These are phyloP conservation scores for Syzygium aqueum DNA, from an alignment of 345 rosid genomes.

Conservation along the genomic window DNA sequence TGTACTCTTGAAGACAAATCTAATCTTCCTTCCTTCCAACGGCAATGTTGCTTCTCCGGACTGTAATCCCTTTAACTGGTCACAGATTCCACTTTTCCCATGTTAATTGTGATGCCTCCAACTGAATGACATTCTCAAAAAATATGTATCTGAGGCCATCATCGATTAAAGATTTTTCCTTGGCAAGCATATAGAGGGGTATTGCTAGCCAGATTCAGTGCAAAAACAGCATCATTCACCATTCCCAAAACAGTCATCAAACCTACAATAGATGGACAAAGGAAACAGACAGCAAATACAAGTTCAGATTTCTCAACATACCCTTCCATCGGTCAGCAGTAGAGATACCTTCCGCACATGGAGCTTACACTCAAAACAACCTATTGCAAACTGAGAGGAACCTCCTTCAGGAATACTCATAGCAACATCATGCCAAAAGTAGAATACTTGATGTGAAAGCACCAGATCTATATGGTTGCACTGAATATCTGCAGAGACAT, in stretches of 20 bases:
- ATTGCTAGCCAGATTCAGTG: background rate
- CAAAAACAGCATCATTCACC: background rate
- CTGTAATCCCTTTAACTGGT: background rate
- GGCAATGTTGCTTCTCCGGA: background rate
- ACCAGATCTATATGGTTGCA: slow-evolving; percentile 51
- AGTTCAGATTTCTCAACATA: slow-evolving; percentile 15
- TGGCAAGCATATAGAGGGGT: background rate
- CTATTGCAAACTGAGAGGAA: slow-evolving; percentile 38
- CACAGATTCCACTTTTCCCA: background rate
- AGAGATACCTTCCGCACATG: slow-evolving; percentile 55
- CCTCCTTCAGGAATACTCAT: slow-evolving; percentile 38
- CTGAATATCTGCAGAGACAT: slow-evolving; percentile 25
- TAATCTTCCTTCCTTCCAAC: background rate
- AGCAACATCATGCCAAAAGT: slow-evolving; percentile 52
- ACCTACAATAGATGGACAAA: background rate
- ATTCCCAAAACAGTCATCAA: background rate
- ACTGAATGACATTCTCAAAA: background rate
- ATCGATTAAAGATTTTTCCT: background rate
- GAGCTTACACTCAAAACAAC: slow-evolving; percentile 28
- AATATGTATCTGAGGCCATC: background rate
- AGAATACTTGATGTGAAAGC: slow-evolving; percentile 61
- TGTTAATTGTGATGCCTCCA: background rate
- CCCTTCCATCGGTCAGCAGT: slow-evolving; percentile 87
- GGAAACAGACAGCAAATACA: background rate
- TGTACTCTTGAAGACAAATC: background rate